These are phyloP conservation scores for Penicillium chermesinum DNA, from an alignment of 495 filamentous ascomycete species.

Conservation along the genomic window DNA sequence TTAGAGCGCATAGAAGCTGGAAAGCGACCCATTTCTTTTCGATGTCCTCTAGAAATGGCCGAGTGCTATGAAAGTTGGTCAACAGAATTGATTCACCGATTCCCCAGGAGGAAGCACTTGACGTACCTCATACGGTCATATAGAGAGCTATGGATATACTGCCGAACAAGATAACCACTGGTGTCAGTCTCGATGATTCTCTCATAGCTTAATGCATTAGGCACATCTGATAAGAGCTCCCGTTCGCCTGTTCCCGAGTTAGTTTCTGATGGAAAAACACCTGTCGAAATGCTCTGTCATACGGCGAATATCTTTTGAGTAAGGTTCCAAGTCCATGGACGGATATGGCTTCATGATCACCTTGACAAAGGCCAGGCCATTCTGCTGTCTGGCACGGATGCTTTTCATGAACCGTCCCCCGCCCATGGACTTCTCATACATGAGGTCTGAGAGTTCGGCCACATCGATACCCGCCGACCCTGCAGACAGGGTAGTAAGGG, in stretches of 20 bases:
- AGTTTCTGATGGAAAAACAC: conserved; percentile 15
- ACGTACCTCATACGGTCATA: conserved; percentile 86
- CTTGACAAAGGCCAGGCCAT: conserved; percentile 90
- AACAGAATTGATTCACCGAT: conserved; percentile 3
- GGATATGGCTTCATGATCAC: conserved; percentile 86
- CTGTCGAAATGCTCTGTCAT: conserved; percentile 25
- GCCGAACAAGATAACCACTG: conserved; percentile 90
- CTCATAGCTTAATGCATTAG: conserved; percentile 89
- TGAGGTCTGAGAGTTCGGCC: conserved; percentile 80
- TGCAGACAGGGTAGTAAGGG: conserved; percentile 80
- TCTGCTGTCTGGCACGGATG: conserved; percentile 79
- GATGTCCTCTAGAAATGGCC: conserved; percentile 95
- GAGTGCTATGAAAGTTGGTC: conserved; percentile 55
- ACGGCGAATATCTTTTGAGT: conserved; percentile 71
- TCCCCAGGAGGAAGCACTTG: not conserved
- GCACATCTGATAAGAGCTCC: conserved; percentile 69
- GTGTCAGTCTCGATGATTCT: conserved; percentile 83
- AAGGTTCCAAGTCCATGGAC: conserved; percentile 68
- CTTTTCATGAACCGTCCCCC: conserved; percentile 96
- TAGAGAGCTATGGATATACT: conserved; percentile 91
- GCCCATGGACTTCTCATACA: conserved; percentile 90
- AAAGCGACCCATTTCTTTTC: conserved; percentile 99
- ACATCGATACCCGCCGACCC: conserved; percentile 91
- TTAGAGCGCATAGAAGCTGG: conserved; percentile 85
- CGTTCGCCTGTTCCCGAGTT: conserved; percentile 61